Evolutionary conservation across 23 red algal species (phyloP).

Genomic region (Cyanidioschyzon merolae): DNA sequence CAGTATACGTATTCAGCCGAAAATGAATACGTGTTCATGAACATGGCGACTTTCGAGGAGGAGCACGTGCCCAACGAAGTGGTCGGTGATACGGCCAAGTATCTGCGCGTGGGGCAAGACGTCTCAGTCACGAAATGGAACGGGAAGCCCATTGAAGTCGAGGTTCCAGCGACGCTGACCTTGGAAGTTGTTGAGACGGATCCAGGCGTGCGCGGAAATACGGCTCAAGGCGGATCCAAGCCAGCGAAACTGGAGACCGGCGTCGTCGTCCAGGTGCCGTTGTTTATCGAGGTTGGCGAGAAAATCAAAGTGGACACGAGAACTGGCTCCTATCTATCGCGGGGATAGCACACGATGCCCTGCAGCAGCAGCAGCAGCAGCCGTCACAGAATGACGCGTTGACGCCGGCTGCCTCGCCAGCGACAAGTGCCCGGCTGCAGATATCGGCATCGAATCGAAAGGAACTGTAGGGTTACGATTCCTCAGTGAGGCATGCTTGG

Average conservation of each 20-base stretch:
- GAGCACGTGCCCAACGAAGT: constrained; percentile 37
- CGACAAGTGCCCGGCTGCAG: too few species aligned
- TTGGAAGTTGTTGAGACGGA: constrained; percentile 60
- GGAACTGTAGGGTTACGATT: too few species aligned
- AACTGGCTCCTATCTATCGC: constrained; percentile 39
- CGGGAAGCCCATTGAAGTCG: constrained; percentile 53
- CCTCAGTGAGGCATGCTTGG: too few species aligned
- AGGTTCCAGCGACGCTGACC: constrained; percentile 57
- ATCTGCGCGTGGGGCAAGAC: constrained; percentile 56
- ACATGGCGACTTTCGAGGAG: constrained; percentile 85
- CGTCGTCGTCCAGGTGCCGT: constrained; percentile 69
- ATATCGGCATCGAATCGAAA: too few species aligned
- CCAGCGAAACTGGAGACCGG: constrained; percentile 81
- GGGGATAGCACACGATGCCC: too few species aligned
- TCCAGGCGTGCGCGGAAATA: constrained; percentile 74
- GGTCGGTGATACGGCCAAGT: constrained; percentile 54
- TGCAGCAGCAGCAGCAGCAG: too few species aligned
- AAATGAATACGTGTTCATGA: constrained; percentile 85
- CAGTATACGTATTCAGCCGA: constrained; percentile 85
- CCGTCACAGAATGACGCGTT: too few species aligned
- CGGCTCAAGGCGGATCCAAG: constrained; percentile 72
- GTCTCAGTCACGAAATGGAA: constrained; percentile 54
- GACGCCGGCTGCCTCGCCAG: too few species aligned
- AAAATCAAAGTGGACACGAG: constrained; percentile 66
- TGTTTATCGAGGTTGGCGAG: constrained; percentile 78